A percentile compares a stretch with the other conserved stretches of the same genome.
These are phyloP conservation scores for Apiospora phragmitis DNA, from an alignment of 2,329 filamentous ascomycete species.

Conservation along the genomic window DNA sequence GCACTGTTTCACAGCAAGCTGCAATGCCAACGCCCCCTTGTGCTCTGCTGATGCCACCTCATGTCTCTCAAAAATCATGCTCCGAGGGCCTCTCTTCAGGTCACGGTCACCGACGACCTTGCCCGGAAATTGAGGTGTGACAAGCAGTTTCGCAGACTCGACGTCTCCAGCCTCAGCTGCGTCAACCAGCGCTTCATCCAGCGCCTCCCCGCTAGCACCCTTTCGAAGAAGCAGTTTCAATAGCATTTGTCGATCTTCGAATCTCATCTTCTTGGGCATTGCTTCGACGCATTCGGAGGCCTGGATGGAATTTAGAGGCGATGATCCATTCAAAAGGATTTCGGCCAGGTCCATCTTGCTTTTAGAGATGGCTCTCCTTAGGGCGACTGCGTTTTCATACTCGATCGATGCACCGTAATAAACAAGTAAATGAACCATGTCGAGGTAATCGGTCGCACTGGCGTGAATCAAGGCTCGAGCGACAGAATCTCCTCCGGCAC, in stretches of 20 bases:
- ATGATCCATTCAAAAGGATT: slow-evolving; percentile 46
- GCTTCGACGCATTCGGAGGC: slow-evolving; percentile 52
- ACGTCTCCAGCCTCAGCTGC: slow-evolving; percentile 49
- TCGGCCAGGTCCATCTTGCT: slow-evolving; percentile 48
- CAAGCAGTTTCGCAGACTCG: slow-evolving; percentile 48
- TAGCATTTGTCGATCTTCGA: slow-evolving; percentile 46
- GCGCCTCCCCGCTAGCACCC: slow-evolving; percentile 47
- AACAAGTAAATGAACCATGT: slow-evolving; percentile 56
- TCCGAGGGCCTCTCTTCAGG: slow-evolving; percentile 29
- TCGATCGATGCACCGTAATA: slow-evolving; percentile 56
- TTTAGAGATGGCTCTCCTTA: slow-evolving; percentile 49
- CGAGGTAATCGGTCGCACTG: slow-evolving; percentile 49
- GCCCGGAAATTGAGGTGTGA: slow-evolving; percentile 49
- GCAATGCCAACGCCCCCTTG: slow-evolving; percentile 51
- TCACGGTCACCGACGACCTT: slow-evolving; percentile 27
- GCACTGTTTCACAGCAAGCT: slow-evolving; percentile 47
- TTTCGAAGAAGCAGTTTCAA: slow-evolving; percentile 49
- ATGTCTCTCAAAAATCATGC: slow-evolving; percentile 42
- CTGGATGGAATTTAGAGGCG: slow-evolving; percentile 41
- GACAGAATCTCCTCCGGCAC: slow-evolving; percentile 52
- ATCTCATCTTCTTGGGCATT: slow-evolving; percentile 47
- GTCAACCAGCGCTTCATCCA: slow-evolving; percentile 53
- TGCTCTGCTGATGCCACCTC: slow-evolving; percentile 54
- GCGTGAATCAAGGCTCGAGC: slow-evolving; percentile 50
- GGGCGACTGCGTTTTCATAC: slow-evolving; percentile 49